Base-by-base conservation (phyloP, 495 filamentous ascomycete genomes). In the Beverwykella pulmonaria region DNA sequence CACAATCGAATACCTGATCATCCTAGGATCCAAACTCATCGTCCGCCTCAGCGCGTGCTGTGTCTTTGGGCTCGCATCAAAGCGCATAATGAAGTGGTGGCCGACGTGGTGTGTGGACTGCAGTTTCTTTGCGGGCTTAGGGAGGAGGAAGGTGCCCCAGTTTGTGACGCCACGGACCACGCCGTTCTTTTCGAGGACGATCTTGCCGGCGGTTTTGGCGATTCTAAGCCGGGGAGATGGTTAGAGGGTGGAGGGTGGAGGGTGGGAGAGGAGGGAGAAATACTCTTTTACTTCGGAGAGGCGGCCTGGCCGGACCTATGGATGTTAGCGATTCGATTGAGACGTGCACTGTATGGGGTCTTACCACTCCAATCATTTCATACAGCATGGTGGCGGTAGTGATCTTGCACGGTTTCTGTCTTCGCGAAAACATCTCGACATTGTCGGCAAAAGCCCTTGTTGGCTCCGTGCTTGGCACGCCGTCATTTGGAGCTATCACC, bases 41-140 rank as follows among this genome's bases (percentile, higher is more conserved):
- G 89, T 92, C 60, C 86, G 80, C 66, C 86, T 82, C 5, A 98
- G 83, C 47, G 83, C 82, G 47, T 86, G 77, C 79, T 98, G 93
- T 15, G 89, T 88, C 44, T 78, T 65, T 23, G 85, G 83, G 47
- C 84, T 86, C 32, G 87, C 73, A 76, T 98, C 94, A 80, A 95
- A 98, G 65, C 94, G 91, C 92, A 98, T 91, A 74, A 96, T 87
- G 81, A 98, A 98, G 82, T 98, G 96, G 78, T 97, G 92, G 32
- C 95, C 94, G 36, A 83, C 82, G 58, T 84, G 85, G 81, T 98
- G 88, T 59, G 83, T 83, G 61, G 87, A 84, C 79, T 96, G 91
- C 78, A 93, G 89, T 74, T 86, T 86, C 67, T 82, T 87, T 58
- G 85, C 84, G 65, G 77, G 76, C 67, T 84, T 87, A 30, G 94